These are phyloP conservation scores for Colletotrichum gloeosporioides DNA, from an alignment of 2,329 filamentous ascomycete genomes.

Conservation along the genomic window DNA sequence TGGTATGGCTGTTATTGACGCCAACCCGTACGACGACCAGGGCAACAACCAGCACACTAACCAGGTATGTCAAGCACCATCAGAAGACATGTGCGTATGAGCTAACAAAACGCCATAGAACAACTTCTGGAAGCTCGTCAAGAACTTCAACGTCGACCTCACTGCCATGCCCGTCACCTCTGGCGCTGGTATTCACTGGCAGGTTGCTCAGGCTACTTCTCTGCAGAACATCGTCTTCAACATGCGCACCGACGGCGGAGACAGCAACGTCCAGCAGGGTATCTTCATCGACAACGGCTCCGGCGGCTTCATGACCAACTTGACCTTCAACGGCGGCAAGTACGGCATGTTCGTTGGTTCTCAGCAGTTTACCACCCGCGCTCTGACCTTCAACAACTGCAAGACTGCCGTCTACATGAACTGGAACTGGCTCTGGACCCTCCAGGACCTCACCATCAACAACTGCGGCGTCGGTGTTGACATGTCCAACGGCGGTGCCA, in stretches of 20 bases:
- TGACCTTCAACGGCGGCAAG: slow-evolving; percentile 83
- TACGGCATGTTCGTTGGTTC: slow-evolving; percentile 82
- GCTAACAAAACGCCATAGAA: slow-evolving; percentile 35
- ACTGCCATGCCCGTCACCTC: slow-evolving; percentile 64
- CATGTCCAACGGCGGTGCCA: slow-evolving; percentile 69
- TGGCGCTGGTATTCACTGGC: slow-evolving; percentile 82
- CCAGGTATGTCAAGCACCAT: slow-evolving; percentile 49
- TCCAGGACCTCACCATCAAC: slow-evolving; percentile 78
- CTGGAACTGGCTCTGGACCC: slow-evolving; percentile 90
- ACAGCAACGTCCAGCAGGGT: slow-evolving; percentile 73
- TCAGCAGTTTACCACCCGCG: slow-evolving; percentile 87
- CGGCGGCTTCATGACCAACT: slow-evolving; percentile 82
- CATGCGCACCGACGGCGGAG: slow-evolving; percentile 71
- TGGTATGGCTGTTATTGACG: slow-evolving; percentile 89
- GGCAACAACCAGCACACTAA: slow-evolving; percentile 81
- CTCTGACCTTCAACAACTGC: slow-evolving; percentile 82
- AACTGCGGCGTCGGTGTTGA: slow-evolving; percentile 79
- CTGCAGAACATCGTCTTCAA: slow-evolving; percentile 83
- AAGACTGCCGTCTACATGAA: slow-evolving; percentile 87
- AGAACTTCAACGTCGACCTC: slow-evolving; percentile 82
- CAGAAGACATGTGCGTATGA: no score
- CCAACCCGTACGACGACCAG: slow-evolving; percentile 77
- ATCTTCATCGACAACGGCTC: slow-evolving; percentile 88
- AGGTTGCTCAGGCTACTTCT: slow-evolving; percentile 82
- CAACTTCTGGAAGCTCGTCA: slow-evolving; percentile 81